A percentile compares a stretch with the other conserved stretches of the same genome.
Evolutionary conservation across 2,329 filamentous ascomycete species (phyloP).

Genomic region (Trichoderma hamatum): DNA sequence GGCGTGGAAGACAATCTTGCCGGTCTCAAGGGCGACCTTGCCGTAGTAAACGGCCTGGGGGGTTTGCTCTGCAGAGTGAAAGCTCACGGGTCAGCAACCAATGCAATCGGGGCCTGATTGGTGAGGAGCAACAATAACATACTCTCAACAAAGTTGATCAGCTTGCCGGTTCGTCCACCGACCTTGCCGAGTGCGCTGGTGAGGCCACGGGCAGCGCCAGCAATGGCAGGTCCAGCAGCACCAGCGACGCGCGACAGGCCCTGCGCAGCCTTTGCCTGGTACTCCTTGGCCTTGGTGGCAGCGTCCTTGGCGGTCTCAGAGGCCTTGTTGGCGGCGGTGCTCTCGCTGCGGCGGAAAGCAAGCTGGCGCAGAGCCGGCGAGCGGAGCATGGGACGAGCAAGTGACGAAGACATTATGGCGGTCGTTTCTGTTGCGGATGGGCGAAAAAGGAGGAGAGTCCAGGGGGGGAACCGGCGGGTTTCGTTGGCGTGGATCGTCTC

Average conservation of each 20-base stretch:
- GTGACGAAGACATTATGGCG: constrained; percentile 40
- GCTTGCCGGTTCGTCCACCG: constrained; percentile 79
- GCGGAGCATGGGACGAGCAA: constrained; percentile 51
- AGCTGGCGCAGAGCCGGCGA: constrained; percentile 48
- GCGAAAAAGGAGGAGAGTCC: constrained; percentile 1
- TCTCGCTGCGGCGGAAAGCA: constrained; percentile 63
- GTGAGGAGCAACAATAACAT: constrained; percentile 48
- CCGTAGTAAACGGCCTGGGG: constrained; percentile 91
- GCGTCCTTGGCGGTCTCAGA: constrained; percentile 45
- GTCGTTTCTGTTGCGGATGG: constrained; percentile 17
- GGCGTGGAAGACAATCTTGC: constrained; percentile 82
- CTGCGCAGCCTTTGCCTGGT: constrained; percentile 70
- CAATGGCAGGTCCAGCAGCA: constrained; percentile 76
- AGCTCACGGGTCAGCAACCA: constrained; percentile 13
- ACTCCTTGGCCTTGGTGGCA: constrained; percentile 49
- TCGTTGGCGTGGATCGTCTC: constrained; percentile 18
- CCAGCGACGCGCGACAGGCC: constrained; percentile 81
- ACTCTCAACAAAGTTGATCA: constrained; percentile 86
- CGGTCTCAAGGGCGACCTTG: constrained; percentile 83
- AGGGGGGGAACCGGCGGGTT: not conserved
- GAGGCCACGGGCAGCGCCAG: constrained; percentile 70
- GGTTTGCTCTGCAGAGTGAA: constrained; percentile 66
- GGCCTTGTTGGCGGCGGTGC: constrained; percentile 50
- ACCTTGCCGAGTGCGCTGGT: constrained; percentile 70
- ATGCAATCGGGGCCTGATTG: too few species aligned